These are phyloP conservation scores for Collybia nuda DNA, from an alignment of 768 basidiomycete species.

Conservation along the genomic window DNA sequence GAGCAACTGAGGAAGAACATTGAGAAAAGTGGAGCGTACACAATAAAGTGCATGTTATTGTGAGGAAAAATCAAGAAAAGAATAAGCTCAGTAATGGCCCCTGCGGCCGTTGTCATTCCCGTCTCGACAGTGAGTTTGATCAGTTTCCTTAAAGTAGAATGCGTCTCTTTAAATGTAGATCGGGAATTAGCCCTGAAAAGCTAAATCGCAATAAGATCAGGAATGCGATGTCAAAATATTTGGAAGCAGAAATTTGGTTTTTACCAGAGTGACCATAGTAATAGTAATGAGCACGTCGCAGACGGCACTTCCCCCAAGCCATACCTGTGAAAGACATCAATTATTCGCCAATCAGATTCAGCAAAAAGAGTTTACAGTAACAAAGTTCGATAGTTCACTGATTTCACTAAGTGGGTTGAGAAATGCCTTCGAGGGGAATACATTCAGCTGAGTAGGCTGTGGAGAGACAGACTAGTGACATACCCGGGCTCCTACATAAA, in stretches of 20 bases:
- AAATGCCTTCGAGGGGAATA: neutral
- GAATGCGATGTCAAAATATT: neutral
- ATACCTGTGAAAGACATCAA: neutral
- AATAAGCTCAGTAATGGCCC: neutral
- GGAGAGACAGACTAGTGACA: neutral
- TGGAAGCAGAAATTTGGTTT: neutral
- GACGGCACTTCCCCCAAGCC: neutral
- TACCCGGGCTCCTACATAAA: neutral
- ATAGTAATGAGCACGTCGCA: neutral
- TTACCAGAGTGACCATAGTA: neutral
- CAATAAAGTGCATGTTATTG: neutral
- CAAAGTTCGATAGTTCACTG: neutral
- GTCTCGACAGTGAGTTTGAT: slow-evolving; percentile 1
- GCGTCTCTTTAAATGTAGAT: neutral
- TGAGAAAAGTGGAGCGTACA: neutral
- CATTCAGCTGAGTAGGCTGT: neutral
- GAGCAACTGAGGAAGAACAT: too few species aligned
- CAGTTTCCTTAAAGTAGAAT: neutral
- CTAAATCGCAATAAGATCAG: neutral
- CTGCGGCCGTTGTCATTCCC: neutral
- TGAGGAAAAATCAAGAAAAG: neutral
- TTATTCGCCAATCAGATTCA: neutral
- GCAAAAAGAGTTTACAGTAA: neutral
- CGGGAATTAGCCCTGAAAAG: neutral
- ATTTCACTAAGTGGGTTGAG: neutral